Evolutionary conservation across 108 stramenopile species (phyloP).

Genomic region (Seminavis robusta): DNA sequence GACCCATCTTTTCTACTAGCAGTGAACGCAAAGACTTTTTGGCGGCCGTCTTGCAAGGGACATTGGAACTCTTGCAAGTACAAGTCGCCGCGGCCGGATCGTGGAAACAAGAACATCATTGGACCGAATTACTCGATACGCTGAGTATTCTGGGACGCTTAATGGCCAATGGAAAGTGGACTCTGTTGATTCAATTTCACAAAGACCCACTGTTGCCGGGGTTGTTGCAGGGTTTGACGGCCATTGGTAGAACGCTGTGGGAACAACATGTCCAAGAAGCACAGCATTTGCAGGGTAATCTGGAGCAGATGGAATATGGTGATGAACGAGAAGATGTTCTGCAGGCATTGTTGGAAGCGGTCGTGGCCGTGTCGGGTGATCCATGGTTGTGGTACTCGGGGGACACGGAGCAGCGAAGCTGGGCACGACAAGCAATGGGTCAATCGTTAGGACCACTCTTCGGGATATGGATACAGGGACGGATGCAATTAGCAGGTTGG

Average conservation of each 20-base stretch:
- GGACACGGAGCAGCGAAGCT: conserved; percentile 34
- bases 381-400: conserved; percentile 72
- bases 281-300: conserved; percentile 52
- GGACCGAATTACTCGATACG: conserved; percentile 25
- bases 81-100: conserved; percentile 16
- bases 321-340: conserved; percentile 79
- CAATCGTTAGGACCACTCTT: conserved; percentile 65
- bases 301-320: conserved; percentile 58
- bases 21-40: conserved; percentile 58
- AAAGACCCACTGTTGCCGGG: conserved; percentile 26
- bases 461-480: conserved; percentile 49
- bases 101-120: conserved; percentile 23
- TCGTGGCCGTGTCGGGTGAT: conserved; percentile 66
- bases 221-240: conserved; percentile 43
- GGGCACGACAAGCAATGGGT: conserved; percentile 37
- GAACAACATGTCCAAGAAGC: conserved; percentile 63
- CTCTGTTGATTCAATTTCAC: conserved; percentile 41
- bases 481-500: conserved; percentile 64
- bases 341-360: conserved; percentile 52
- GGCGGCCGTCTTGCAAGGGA: conserved; percentile 57
- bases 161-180: conserved; percentile 55
- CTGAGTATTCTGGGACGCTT: conserved; percentile 61
- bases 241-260: conserved; percentile 50
- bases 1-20: conserved; percentile 54
- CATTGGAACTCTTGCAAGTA: conserved; percentile 45